These are phyloP conservation scores for Gynostemma pentaphyllum DNA, from an alignment of 306 rosid species.

Conservation along the genomic window DNA sequence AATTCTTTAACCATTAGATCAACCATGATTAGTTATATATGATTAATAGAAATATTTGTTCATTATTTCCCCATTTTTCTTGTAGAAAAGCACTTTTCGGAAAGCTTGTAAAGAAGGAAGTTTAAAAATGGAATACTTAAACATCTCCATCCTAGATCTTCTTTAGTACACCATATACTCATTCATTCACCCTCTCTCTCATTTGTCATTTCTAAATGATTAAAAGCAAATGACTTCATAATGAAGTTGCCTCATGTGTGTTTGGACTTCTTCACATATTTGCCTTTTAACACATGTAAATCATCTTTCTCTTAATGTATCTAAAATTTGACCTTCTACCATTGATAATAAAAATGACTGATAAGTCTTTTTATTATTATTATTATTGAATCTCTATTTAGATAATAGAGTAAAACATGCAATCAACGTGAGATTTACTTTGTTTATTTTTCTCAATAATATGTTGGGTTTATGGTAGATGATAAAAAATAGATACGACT, in stretches of 20 bases:
- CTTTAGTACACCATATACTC: no score
- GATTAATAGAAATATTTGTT: background rate
- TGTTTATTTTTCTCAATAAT: no score
- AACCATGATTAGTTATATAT: no score
- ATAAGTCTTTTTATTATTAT: background rate
- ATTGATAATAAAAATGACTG: background rate
- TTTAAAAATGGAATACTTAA: background rate
- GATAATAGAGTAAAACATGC: no score
- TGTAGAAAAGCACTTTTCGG: background rate
- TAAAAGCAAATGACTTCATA: background rate
- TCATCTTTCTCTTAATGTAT: background rate
- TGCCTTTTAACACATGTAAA: background rate
- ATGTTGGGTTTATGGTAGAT: no score
- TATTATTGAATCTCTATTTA: no score
- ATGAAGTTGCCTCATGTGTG: background rate
- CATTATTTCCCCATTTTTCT: background rate
- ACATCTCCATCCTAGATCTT: background rate
- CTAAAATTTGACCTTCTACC: background rate
- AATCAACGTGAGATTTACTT: no score
- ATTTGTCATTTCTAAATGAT: background rate
- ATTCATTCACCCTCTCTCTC: background rate
- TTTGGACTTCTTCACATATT: background rate
- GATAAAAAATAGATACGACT: no score
- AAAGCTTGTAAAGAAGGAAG: background rate
- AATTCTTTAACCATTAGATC: no score